Evolutionary conservation across 805 yeast genomes (phyloP), one percentile per base, ranked within the genome.

Genomic region (Saccharomycopsis capsularis): DNA sequence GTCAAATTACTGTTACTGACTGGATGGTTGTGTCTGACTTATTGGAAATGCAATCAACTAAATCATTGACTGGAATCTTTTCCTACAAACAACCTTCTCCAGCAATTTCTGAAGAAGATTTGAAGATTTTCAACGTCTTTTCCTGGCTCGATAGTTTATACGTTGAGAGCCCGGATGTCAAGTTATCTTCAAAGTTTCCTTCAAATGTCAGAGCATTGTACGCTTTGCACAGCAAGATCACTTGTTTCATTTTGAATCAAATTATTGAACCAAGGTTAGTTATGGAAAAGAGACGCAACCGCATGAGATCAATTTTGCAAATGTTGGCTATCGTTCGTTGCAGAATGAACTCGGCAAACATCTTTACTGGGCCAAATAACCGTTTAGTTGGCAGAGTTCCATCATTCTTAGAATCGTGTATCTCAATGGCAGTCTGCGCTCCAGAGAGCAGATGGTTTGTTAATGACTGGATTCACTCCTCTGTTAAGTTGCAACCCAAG

Each of bases 341-440:
- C 56, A 79, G 86, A 60, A 89, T 88, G 90, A 66, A 69, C 22
- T 63, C 69, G 16, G 63, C 74, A 22, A 77, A 74, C 42, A 58
- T 81, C 36, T 76, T 76, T 54, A 62, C 61, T 11, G 74, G 72
- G 37, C 69, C 72, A 3, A 60, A 58, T 56, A 59, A 21, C 35
- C 37, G 9, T 13, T 19, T 18, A 11, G 25, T 15, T 27, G 32
- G 23, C 27, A 37, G 50, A 54, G 74, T 90, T 18, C 96, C 97
- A 3, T 84, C 95, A 1, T 82, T 89, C 61, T 71, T 91, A 47
- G 98, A 91, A 63, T 72, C 89, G 2, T 86, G 93, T 13, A 68
- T 90, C 32, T 70, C 76, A 0, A 78, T 84, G 56, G 87, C 89
- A 1, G 74, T 90, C 16, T 68, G 86, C 29, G 73, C 91, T 1